A percentile compares a stretch with the other conserved stretches of the same genome.
phyloP scores from a whole-genome alignment of 345 rosid species.

The Aquilaria sinensis region DNA sequence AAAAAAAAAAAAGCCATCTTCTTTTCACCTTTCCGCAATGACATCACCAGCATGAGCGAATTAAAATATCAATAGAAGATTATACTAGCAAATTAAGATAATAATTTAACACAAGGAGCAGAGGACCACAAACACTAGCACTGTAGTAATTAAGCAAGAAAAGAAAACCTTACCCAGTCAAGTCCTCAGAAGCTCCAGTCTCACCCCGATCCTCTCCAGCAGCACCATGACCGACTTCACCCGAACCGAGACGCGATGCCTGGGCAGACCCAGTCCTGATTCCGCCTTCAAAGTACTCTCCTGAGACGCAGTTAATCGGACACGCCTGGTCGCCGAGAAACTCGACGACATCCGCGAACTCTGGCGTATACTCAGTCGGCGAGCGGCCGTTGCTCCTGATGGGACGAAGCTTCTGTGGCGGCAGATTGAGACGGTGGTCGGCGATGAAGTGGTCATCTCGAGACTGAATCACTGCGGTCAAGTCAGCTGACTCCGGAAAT shows the following conservation, averaged over 20 bases:
- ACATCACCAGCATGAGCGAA: slow-evolving; percentile 6
- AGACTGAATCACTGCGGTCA: slow-evolving; percentile 12
- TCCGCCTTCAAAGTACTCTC: slow-evolving; percentile 25
- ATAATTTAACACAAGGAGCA: too few relatives aligned
- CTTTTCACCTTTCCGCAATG: too few relatives aligned
- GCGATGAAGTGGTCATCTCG: slow-evolving; percentile 5
- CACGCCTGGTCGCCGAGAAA: slow-evolving; percentile 26
- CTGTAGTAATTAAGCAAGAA: neutral
- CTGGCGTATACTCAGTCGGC: slow-evolving; percentile 21
- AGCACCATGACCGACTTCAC: slow-evolving; percentile 3
- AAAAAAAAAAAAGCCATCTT: too few relatives aligned
- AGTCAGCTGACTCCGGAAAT: slow-evolving; percentile 25
- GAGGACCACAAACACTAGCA: neutral
- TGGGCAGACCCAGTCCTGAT: slow-evolving; percentile 20
- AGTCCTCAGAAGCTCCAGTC: neutral
- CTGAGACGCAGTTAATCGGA: slow-evolving; percentile 3
- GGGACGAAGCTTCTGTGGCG: slow-evolving; percentile 65
- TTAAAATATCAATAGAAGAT: neutral
- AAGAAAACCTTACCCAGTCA: slow-evolving; percentile 13
- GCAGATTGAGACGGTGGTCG: slow-evolving; percentile 19
- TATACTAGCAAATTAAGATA: neutral
- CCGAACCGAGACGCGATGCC: neutral
- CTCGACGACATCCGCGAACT: slow-evolving; percentile 22
- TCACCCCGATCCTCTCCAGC: neutral
- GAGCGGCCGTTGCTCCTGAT: slow-evolving; percentile 38